Evolutionary conservation across 192 early-diverging fungal species (phyloP).

Genomic region (Mortierella hygrophila): DNA sequence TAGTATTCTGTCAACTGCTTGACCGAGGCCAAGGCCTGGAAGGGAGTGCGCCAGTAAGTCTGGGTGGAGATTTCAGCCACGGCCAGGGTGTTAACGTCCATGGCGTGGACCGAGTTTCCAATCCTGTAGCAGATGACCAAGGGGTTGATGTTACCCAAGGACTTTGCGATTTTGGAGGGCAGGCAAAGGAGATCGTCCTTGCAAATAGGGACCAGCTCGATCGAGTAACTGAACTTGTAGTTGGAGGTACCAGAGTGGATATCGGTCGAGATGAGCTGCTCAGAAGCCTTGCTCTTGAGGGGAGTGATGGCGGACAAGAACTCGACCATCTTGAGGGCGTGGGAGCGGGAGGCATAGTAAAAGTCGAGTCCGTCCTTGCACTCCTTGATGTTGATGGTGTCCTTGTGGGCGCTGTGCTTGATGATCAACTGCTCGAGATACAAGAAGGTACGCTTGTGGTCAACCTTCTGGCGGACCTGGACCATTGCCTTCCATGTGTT

Average conservation of each 20-base stretch:
- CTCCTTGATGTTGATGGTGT: conserved; percentile 99
- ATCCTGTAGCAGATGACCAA: conserved; percentile 88
- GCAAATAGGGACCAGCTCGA: conserved; percentile 96
- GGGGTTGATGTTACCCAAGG: conserved; percentile 87
- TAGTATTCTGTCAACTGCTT: conserved; percentile 94
- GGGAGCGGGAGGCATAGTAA: conserved; percentile 89
- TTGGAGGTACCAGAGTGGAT: conserved; percentile 91
- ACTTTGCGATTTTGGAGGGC: conserved; percentile 86
- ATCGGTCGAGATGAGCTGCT: conserved; percentile 97
- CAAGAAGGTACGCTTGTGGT: conserved; percentile 98
- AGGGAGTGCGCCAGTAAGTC: conserved; percentile 90
- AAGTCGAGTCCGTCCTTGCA: conserved; percentile 97
- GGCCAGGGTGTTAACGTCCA: conserved; percentile 89
- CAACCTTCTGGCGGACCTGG: conserved; percentile 98
- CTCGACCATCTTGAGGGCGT: conserved; percentile 97
- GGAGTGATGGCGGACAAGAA: conserved; percentile 92
- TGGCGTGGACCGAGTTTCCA: conserved; percentile 85
- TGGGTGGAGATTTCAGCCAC: conserved; percentile 78
- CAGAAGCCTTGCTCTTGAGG: conserved; percentile 86
- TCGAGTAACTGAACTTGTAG: conserved; percentile 97
- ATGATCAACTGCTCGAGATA: conserved; percentile 99
- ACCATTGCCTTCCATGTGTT: conserved; percentile 98
- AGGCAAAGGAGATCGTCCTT: conserved; percentile 95
- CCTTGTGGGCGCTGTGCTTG: conserved; percentile 96
- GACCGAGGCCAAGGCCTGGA: conserved; percentile 78